A percentile compares a stretch with the other conserved stretches of the same genome.
Evolutionary conservation across 441 rosid species (phyloP).

Genomic region (Euphorbia schlechtendalii): DNA sequence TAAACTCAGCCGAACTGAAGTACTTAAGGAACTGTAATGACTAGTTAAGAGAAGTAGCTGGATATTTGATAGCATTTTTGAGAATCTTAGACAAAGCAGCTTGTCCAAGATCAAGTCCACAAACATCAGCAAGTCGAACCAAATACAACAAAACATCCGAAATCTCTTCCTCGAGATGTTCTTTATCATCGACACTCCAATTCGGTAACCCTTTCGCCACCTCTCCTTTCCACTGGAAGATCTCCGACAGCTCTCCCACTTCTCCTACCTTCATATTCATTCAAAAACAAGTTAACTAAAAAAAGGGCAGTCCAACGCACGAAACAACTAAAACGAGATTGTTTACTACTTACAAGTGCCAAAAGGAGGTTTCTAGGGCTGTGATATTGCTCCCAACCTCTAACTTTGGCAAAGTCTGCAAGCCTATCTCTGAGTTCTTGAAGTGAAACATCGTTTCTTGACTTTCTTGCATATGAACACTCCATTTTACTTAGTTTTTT

Average conservation of each 20-base stretch:
- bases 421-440: conserved; percentile 39
- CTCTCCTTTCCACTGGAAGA: conserved; percentile 60
- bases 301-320: too few relatives aligned
- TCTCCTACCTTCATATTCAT: conserved; percentile 41
- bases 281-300: too few relatives aligned
- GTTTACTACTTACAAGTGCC: conserved; percentile 31
- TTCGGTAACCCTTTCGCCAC: conserved; percentile 54
- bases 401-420: conserved; percentile 38
- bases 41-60: conserved; percentile 11
- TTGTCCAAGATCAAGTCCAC: conserved; percentile 52
- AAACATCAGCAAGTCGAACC: conserved; percentile 43
- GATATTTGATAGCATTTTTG: conserved; percentile 46
- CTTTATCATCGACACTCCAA: conserved; percentile 43
- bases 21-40: too few relatives aligned
- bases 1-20: too few relatives aligned
- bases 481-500: conserved; percentile 15
- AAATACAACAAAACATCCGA: conserved; percentile 52
- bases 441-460: conserved; percentile 37
- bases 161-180: conserved; percentile 47
- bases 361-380: conserved; percentile 53
- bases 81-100: conserved; percentile 43
- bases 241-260: conserved; percentile 58
- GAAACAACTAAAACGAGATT: too few relatives aligned
- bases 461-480: conserved; percentile 18
- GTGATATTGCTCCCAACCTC: conserved; percentile 51